phyloP scores from a whole-genome alignment of 176 grass and related monocot genomes.

The Themeda triandra region DNA sequence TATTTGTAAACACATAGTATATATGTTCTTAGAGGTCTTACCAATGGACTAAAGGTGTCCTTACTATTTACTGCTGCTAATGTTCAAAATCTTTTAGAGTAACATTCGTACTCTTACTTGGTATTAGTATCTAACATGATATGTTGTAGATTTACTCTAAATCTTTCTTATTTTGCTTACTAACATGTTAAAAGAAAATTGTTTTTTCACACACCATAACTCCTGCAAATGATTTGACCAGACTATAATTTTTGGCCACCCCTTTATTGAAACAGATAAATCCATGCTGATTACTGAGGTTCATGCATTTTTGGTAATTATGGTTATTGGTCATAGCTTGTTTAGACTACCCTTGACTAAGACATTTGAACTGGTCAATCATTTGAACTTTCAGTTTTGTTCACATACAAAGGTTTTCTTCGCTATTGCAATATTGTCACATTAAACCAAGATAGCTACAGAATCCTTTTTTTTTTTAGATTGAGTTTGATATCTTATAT shows the following conservation, averaged over 20 bases:
- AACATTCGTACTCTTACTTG: not conserved
- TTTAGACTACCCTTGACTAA: slow-evolving; percentile 5
- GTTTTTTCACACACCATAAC: not conserved
- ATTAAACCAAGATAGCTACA: not conserved
- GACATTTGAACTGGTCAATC: slow-evolving; percentile 16
- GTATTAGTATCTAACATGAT: not conserved
- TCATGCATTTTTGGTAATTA: slow-evolving; percentile 22
- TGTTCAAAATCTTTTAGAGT: not conserved
- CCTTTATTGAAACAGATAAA: not conserved
- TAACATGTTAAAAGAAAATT: not conserved
- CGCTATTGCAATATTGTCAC: not conserved
- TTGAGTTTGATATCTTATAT: slow-evolving; percentile 13
- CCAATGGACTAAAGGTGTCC: not conserved
- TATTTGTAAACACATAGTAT: not conserved
- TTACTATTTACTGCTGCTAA: not conserved
- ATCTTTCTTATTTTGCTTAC: not conserved
- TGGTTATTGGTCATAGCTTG: not conserved
- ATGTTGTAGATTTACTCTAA: not conserved
- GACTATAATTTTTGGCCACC: not conserved
- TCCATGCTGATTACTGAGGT: not conserved
- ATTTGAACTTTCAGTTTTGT: slow-evolving; percentile 4
- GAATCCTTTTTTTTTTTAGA: not conserved
- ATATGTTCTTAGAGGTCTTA: not conserved
- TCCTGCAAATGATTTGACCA: not conserved
- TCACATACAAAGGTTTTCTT: not conserved